phyloP scores from a whole-genome alignment of 495 filamentous ascomycete species.

The Neurospora terricola region DNA sequence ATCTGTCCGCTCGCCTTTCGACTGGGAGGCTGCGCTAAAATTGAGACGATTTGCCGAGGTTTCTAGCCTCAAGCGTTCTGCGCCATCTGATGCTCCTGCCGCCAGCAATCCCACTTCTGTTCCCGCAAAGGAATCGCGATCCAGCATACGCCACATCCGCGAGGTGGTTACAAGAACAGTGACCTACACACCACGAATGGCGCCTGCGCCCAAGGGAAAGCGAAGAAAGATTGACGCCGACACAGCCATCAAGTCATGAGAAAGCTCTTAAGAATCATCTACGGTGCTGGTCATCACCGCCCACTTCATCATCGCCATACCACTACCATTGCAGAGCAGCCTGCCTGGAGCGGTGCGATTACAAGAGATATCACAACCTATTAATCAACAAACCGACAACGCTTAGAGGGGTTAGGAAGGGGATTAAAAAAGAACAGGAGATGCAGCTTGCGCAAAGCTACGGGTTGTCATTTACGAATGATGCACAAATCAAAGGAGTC shows the following conservation, averaged over 20 bases:
- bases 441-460: slow-evolving; percentile 1
- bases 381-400: not conserved
- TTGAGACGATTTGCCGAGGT: slow-evolving; percentile 37
- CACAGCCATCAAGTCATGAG: slow-evolving; percentile 21
- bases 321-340: not conserved
- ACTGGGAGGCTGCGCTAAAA: slow-evolving; percentile 51
- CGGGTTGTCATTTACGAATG: not conserved
- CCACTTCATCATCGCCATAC: not conserved
- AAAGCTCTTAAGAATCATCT: not conserved
- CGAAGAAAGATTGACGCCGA: slow-evolving; percentile 54
- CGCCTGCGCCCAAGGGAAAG: slow-evolving; percentile 66
- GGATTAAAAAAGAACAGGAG: not conserved
- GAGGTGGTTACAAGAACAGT: slow-evolving; percentile 70
- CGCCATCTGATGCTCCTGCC: slow-evolving; percentile 1
- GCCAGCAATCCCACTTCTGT: not conserved
- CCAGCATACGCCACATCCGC: slow-evolving; percentile 46
- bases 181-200: slow-evolving; percentile 61
- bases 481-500: slow-evolving; percentile 7
- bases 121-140: slow-evolving; percentile 34
- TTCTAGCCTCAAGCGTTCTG: slow-evolving; percentile 15
- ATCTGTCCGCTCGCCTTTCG: slow-evolving; percentile 47
- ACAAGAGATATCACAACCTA: not conserved
- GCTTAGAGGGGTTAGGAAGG: not conserved
- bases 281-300: slow-evolving; percentile 16
- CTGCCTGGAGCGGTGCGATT: not conserved